phyloP scores from a whole-genome alignment of 495 filamentous ascomycete genomes.

The Pyrenula aspistea region DNA sequence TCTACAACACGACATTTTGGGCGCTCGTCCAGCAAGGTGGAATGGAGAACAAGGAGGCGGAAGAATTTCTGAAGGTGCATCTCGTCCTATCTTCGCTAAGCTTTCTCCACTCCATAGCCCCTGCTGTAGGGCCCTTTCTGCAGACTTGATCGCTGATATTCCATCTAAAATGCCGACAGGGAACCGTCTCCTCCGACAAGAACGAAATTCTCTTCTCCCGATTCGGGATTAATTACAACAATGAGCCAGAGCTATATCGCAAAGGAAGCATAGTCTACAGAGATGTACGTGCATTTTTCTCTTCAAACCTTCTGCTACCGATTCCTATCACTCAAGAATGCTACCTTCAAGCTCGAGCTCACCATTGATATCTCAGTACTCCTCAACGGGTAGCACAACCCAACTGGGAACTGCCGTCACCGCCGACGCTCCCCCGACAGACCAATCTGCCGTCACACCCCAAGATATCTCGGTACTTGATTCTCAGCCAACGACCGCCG shows the following conservation, averaged over 20 bases:
- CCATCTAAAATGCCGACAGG: slow-evolving; percentile 30
- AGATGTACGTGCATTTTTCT: slow-evolving; percentile 44
- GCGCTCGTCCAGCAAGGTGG: slow-evolving; percentile 66
- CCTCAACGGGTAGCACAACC: background rate
- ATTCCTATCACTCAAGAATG: background rate
- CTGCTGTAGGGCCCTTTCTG: too few relatives aligned
- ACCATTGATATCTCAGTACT: background rate
- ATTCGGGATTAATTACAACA: slow-evolving; percentile 94
- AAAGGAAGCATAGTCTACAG: slow-evolving; percentile 87
- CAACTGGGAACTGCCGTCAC: background rate
- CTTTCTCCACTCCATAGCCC: too few relatives aligned
- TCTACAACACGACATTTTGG: slow-evolving; percentile 98
- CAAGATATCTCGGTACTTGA: too few relatives aligned
- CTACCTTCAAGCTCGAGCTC: background rate
- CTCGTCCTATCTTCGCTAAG: background rate
- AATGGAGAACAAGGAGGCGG: slow-evolving; percentile 63
- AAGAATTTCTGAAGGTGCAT: slow-evolving; percentile 59
- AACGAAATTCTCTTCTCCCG: slow-evolving; percentile 88
- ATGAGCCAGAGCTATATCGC: slow-evolving; percentile 81
- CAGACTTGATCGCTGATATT: too few relatives aligned
- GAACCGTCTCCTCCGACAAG: slow-evolving; percentile 75
- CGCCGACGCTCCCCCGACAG: background rate
- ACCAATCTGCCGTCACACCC: too few relatives aligned
- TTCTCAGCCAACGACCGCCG: slow-evolving; percentile 1
- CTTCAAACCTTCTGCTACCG: background rate